Base-by-base conservation (phyloP, 768 basidiomycete genomes). In the Ramaria sp. region DNA sequence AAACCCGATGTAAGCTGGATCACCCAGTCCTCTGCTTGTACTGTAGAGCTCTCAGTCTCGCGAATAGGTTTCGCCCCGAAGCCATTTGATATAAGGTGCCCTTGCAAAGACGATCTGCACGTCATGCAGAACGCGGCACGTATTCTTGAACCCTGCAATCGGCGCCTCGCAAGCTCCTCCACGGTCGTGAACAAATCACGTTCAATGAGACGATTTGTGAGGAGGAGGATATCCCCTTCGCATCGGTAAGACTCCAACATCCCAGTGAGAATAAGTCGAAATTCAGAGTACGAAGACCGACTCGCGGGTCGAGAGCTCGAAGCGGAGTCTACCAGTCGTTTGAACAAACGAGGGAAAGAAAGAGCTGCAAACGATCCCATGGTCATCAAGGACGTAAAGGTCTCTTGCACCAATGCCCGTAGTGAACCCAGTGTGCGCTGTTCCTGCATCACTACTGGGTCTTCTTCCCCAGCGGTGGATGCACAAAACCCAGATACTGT, bases 171-270 rank as follows among this genome's bases (percentile, higher is more conserved):
- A 41, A 82, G 70, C 56, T 81, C 73, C 38, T 83, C 81, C 47
- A 94, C 73, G 0, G 78, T 78, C 55, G 83, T 80, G 61, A 89
- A 93, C 49, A 95, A 70, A 67, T 98, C 95, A 33, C 86, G 78
- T 60, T 87, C 79, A 43, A 93, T 73, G 46, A 98, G 72, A 59
- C 83, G 82, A 60, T 86, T 89, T 22, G 91, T 88, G 63, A 95
- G 92, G 43, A 76, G 70, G 24, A 98, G 73, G 77, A 94, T 82
- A 62, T 97, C 94, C 27, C 88, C 90, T 61, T 99, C 94, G 3
- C 87, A 82, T 39, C 86, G 82, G 71, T 97, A 98, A 1, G 91
- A 87, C 65, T 95, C 92, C 63, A 98, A 71, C 91, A 98, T 99
- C n/a, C 91, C 88, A 0, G 84, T 85, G 31, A 99, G 75, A 59